Evolutionary conservation across 2,329 filamentous ascomycete species (phyloP).

Genomic region (Pezicula radicicola): DNA sequence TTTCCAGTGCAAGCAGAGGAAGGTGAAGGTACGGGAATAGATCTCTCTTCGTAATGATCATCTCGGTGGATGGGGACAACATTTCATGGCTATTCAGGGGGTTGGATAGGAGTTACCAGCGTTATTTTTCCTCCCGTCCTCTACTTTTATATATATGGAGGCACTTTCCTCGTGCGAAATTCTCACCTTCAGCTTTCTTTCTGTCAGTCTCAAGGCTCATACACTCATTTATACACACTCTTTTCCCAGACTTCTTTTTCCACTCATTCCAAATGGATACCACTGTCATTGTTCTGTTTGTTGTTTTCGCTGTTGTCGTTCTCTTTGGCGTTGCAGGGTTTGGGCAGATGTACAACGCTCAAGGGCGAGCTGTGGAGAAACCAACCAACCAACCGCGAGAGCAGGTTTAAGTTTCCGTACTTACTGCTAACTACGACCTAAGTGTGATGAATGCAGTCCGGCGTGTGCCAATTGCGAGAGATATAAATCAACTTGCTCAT

Average conservation of each 20-base stretch:
- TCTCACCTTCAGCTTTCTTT: background rate
- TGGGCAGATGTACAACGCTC: constrained; percentile 7
- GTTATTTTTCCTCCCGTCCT: too few species aligned
- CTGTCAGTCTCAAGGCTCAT: background rate
- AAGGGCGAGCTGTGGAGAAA: background rate
- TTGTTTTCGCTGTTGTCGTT: constrained; percentile 1
- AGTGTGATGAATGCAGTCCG: background rate
- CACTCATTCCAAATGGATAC: constrained; percentile 2
- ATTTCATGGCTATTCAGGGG: too few species aligned
- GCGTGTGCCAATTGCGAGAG: background rate
- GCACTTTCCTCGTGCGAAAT: too few species aligned
- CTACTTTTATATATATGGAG: too few species aligned
- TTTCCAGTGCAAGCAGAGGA: constrained; percentile 28
- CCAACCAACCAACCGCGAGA: background rate
- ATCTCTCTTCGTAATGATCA: background rate
- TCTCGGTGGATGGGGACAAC: background rate
- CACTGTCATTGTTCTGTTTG: constrained; percentile 1
- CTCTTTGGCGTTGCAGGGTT: constrained; percentile 9
- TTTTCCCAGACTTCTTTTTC: background rate
- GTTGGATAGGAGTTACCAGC: too few species aligned
- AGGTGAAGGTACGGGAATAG: constrained; percentile 28
- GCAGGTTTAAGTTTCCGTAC: background rate
- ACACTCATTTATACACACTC: background rate
- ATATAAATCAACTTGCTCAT: background rate
- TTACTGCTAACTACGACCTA: background rate